Percentiles rank a stretch among this genome's conserved stretches.
Conservation (phyloP, 2,329 filamentous ascomycete species). For the Dactylellina sp. region DNA sequence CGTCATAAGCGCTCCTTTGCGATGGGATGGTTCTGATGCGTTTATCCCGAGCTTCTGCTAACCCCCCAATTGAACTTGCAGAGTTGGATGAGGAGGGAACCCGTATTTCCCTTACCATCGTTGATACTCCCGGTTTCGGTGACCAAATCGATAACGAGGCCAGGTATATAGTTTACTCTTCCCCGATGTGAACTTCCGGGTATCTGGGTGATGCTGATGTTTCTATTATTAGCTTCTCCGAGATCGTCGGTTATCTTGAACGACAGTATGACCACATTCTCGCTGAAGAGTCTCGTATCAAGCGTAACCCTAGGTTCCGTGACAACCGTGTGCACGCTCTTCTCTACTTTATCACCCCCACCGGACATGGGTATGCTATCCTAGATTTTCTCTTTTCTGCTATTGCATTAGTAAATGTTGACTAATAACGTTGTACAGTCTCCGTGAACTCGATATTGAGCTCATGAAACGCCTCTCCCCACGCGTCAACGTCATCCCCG, state of each 20-base stretch:
- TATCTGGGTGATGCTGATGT: conserved; percentile 3
- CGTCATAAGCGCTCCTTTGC: conserved; percentile 42
- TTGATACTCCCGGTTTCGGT: conserved; percentile 97
- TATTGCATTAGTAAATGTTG: conserved; percentile 19
- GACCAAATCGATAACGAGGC: conserved; percentile 99
- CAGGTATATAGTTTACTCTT: conserved; percentile 71
- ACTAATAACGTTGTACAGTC: conserved; percentile 68
- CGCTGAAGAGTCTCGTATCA: conserved; percentile 99
- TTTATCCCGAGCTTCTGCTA: conserved; percentile 35
- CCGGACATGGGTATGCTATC: conserved; percentile 80
- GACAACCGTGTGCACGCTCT: conserved; percentile 98
- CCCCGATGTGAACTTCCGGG: conserved; percentile 38
- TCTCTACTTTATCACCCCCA: conserved; percentile 99
- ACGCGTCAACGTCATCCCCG: conserved; percentile 97
- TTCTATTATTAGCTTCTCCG: conserved; percentile 77
- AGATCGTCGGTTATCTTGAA: conserved; percentile 98
- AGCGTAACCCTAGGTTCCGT: conserved; percentile 99
- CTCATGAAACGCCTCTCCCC: conserved; percentile 99
- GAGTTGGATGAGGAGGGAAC: conserved; percentile 98
- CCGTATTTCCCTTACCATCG: conserved; percentile 96
- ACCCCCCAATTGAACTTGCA: conserved; percentile 63
- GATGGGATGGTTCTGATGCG: conserved; percentile 3
- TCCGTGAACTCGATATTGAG: conserved; percentile 98
- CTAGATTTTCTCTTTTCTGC: conserved; percentile 7
- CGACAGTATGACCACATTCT: conserved; percentile 99